These are phyloP conservation scores for Phytophthora chlamydospora DNA, from an alignment of 352 stramenopile species.

Conservation along the genomic window DNA sequence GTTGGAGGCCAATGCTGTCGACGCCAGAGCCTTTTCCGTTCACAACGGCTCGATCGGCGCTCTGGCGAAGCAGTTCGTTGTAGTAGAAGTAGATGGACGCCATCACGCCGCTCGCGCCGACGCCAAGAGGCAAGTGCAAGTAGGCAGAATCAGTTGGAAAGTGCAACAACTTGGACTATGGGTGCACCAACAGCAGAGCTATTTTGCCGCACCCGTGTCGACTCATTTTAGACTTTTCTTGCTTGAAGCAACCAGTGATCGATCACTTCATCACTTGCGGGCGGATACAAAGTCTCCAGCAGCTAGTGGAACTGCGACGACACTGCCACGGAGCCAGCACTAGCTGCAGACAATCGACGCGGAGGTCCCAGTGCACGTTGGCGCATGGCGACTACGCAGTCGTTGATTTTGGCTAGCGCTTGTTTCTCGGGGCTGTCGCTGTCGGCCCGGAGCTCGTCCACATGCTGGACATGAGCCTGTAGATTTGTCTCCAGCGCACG, in stretches of 20 bases:
- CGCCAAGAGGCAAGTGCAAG: background rate
- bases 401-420: conserved; percentile 57
- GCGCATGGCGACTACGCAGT: conserved; percentile 46
- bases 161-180: conserved; percentile 5
- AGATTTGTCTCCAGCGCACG: conserved; percentile 46
- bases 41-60: conserved; percentile 20
- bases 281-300: too few relatives aligned
- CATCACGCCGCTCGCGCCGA: conserved; percentile 10
- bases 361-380: conserved; percentile 32
- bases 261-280: conserved; percentile 3
- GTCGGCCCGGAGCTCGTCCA: conserved; percentile 37
- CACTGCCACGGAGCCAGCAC: conserved; percentile 11
- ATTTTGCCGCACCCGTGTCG: conserved; percentile 9
- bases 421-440: conserved; percentile 31
- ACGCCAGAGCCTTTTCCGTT: background rate
- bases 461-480: conserved; percentile 38
- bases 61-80: conserved; percentile 36
- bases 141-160: conserved; percentile 6
- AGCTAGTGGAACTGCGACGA: conserved; percentile 22
- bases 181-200: conserved; percentile 2
- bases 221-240: conserved; percentile 25
- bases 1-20: conserved; percentile 2
- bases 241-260: too few relatives aligned
- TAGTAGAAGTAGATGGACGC: conserved; percentile 41
- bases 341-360: conserved; percentile 20